Base-by-base conservation (phyloP, 805 yeast species). In the Scheffersomyces amazonensis region DNA sequence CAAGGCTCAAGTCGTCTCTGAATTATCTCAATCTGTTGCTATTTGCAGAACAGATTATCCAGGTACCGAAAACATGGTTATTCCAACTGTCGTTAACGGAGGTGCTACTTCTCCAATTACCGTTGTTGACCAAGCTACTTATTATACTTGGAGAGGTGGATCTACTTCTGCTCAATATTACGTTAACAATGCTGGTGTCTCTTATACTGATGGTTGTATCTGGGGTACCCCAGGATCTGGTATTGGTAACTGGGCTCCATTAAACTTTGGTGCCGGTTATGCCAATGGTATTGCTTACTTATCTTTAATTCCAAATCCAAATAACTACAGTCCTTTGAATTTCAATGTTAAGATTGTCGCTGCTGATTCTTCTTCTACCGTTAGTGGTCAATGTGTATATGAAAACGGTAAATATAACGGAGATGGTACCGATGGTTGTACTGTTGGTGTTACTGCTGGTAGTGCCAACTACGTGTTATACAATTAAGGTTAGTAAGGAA, bases 381-480 rank as follows among this genome's bases (percentile, higher is more conserved):
- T 69, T 32, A 71, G 71, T 50, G 97, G 98, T 44, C 69, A 74
- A 33, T 91, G 99, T 73, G 64, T 63, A 34, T 90, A 89, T 71
- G 85, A 75, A 56, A 71, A 86, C 58, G 98, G 98, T 52, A 40
- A 52, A 18, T 87, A 82, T 73, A 65, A 66, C 44, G 87, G 85
- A 40, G 62, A 63, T 44, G 87, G 88, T 48, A 44, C 81, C 32
- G 88, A 81, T 53, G 98, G 98, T 52, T 91, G 98, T 79, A 91
- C 98, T 38, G 96, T 84, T 48, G 81, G 95, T 49, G 95, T 91
- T 48, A 79, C 88, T 42, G 62, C 72, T 22, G 98, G 99, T 64
- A 69, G 69, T 48, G 97, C 95, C 46, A 74, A 84, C 62, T 86
- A 84, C 62, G 96, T 88, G 39, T 74, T 89, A 48, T 88, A 87